Conservation (phyloP, 495 filamentous ascomycete species). For the Xylaria curta region DNA sequence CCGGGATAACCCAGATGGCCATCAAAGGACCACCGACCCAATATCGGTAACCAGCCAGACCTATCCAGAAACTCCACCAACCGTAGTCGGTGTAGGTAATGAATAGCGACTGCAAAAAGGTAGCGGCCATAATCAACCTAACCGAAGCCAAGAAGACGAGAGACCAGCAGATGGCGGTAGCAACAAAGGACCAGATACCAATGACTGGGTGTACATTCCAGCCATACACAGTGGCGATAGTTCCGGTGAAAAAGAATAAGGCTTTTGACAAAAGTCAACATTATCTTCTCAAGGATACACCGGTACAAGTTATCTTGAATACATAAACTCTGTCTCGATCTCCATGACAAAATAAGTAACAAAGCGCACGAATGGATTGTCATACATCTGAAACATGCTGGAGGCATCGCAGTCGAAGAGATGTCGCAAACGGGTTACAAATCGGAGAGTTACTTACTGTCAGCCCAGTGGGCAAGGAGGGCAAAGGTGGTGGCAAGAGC, state of each 20-base stretch:
- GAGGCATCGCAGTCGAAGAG: too few species aligned
- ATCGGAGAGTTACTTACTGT: slow-evolving; percentile 7
- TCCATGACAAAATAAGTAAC: not conserved
- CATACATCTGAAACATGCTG: not conserved
- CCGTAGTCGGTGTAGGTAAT: not conserved
- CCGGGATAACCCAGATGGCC: not conserved
- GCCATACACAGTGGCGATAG: not conserved
- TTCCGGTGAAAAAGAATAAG: not conserved
- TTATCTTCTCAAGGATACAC: not conserved
- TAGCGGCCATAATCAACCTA: not conserved
- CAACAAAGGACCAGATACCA: not conserved
- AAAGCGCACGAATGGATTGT: not conserved
- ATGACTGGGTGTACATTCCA: slow-evolving; percentile 6
- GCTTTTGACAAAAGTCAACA: not conserved
- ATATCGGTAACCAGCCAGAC: not conserved
- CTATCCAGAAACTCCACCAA: slow-evolving; percentile 3
- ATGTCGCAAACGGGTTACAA: not conserved
- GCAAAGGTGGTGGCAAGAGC: not conserved
- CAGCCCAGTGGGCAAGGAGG: not conserved
- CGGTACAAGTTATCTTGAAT: not conserved
- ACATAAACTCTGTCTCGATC: not conserved
- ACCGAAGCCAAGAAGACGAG: not conserved
- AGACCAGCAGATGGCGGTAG: not conserved
- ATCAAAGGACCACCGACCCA: not conserved
- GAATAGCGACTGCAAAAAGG: not conserved